Evolutionary conservation across 2,329 filamentous ascomycete species (phyloP).

Genomic region (Seiridium cupressi): DNA sequence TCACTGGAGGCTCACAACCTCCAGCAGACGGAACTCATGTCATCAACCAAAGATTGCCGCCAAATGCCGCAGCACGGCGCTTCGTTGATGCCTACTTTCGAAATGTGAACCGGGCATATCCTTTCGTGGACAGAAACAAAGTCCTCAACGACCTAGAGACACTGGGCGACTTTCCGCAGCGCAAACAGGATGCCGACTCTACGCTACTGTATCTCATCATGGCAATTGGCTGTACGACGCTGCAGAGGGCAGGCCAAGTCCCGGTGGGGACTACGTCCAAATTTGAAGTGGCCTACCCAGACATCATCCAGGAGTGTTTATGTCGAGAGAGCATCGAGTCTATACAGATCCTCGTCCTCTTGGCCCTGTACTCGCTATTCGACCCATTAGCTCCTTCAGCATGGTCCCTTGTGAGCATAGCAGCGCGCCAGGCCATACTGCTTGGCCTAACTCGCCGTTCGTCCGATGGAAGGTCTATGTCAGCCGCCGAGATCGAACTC

Average conservation of each 20-base stretch:
- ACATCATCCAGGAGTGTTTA: conserved; percentile 40
- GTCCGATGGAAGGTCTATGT: conserved; percentile 23
- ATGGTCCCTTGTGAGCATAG: conserved; percentile 38
- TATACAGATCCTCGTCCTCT: conserved; percentile 38
- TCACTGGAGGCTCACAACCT: background rate
- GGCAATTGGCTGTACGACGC: conserved; percentile 43
- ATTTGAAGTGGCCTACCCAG: conserved; percentile 36
- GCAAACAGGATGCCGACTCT: conserved; percentile 25
- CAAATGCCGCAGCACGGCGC: conserved; percentile 24
- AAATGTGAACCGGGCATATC: conserved; percentile 43
- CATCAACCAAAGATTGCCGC: conserved; percentile 13
- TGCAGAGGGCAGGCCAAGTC: conserved; percentile 40
- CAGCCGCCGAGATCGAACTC: conserved; percentile 24
- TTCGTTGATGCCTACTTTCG: conserved; percentile 44
- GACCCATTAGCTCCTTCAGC: conserved; percentile 37
- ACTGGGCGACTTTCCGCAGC: conserved; percentile 19
- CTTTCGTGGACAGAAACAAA: conserved; percentile 38
- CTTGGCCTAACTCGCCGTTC: conserved; percentile 33
- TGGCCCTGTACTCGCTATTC: conserved; percentile 42
- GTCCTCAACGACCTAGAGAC: conserved; percentile 32
- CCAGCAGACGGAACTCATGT: background rate
- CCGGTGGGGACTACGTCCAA: conserved; percentile 27
- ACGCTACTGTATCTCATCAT: conserved; percentile 41
- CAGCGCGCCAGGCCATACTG: conserved; percentile 36
- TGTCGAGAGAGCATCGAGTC: conserved; percentile 32